Conservation (phyloP, 306 rosid species). For the Macrotyloma uniflorum region DNA sequence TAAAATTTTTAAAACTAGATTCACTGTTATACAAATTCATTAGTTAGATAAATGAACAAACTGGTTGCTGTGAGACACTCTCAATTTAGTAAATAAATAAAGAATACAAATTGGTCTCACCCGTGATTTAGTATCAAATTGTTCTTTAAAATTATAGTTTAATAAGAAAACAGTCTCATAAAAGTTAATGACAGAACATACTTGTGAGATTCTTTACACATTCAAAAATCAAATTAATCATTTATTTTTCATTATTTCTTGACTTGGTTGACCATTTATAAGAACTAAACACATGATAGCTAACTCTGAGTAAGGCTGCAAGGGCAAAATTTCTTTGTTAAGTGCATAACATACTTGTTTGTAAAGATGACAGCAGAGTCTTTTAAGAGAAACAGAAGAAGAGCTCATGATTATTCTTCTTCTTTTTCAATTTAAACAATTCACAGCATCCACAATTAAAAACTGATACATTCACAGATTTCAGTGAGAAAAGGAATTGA, state of each 20-base stretch:
- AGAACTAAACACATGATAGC: neutral
- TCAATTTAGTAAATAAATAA: no score
- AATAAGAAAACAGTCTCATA: no score
- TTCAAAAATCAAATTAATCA: no score
- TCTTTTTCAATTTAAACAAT: neutral
- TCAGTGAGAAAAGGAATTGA: neutral
- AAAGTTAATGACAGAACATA: no score
- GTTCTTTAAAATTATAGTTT: no score
- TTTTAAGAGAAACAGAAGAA: neutral
- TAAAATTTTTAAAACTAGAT: neutral
- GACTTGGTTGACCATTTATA: neutral
- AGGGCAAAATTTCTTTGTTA: neutral
- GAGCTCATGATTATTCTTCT: neutral
- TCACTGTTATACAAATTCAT: slow-evolving; percentile 1
- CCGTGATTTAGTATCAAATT: no score
- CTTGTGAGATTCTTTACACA: no score
- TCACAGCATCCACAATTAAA: neutral
- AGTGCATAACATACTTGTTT: neutral
- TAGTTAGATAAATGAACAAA: no score
- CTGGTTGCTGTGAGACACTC: no score
- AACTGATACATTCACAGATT: neutral
- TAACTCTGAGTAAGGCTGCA: neutral
- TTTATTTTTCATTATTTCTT: neutral
- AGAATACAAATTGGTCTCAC: no score
- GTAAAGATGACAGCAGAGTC: neutral